phyloP scores from a whole-genome alignment of 2,329 filamentous ascomycete species.

The Cladosporium phlei region DNA sequence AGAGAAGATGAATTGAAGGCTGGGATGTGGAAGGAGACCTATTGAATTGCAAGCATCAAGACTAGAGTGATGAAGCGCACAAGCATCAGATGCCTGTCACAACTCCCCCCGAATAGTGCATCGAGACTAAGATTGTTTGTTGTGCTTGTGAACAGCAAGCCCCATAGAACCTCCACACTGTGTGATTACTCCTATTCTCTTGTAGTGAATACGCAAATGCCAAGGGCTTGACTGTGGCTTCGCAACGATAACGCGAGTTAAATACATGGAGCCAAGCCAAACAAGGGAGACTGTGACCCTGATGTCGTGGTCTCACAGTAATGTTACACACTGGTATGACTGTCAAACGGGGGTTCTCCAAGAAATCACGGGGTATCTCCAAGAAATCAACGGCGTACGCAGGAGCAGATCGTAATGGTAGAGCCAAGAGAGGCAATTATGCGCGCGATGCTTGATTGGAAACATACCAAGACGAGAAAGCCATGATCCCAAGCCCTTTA shows the following conservation, averaged over 20 bases:
- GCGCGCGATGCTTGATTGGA: background rate
- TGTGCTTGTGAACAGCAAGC: no score
- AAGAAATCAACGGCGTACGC: slow-evolving; percentile 3
- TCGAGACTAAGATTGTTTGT: no score
- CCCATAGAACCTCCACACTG: no score
- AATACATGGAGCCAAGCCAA: slow-evolving; percentile 1
- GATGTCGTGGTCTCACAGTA: slow-evolving; percentile 3
- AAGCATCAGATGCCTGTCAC: no score
- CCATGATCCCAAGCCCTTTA: slow-evolving; percentile 5
- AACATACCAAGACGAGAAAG: slow-evolving; percentile 10
- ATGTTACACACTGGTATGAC: slow-evolving; percentile 1
- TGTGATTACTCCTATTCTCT: no score
- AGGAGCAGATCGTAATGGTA: slow-evolving; percentile 9
- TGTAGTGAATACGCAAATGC: slow-evolving; percentile 1
- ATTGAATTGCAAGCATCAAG: no score
- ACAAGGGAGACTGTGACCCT: background rate
- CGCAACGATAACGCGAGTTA: background rate
- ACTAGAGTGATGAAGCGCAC: no score
- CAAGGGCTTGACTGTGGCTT: slow-evolving; percentile 8
- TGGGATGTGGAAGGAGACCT: no score
- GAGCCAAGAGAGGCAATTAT: slow-evolving; percentile 9
- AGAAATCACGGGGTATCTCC: slow-evolving; percentile 6
- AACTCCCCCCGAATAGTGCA: no score
- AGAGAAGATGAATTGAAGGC: no score
- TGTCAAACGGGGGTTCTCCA: background rate